These are phyloP conservation scores for Apodospora peruviana DNA, from an alignment of 495 filamentous ascomycete genomes.

Conservation along the genomic window DNA sequence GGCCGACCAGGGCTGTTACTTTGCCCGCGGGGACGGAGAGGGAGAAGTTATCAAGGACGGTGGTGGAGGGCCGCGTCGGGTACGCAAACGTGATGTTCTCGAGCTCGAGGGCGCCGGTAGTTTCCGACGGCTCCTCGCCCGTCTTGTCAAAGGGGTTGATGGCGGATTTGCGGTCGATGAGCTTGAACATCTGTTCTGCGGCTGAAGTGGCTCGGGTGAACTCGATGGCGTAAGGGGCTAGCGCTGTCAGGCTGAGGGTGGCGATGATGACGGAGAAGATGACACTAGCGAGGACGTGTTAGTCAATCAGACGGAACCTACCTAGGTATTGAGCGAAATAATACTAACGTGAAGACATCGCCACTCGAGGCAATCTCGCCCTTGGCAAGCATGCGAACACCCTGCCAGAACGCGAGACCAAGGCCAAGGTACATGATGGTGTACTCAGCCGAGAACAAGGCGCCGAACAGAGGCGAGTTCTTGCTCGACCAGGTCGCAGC, in stretches of 20 bases:
- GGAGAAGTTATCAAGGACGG: conserved; percentile 76
- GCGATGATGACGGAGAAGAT: conserved; percentile 87
- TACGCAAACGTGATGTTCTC: conserved; percentile 85
- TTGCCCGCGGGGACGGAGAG: conserved; percentile 81
- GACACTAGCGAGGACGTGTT: no score
- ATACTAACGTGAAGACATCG: conserved; percentile 61
- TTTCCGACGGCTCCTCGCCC: conserved; percentile 62
- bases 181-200: conserved; percentile 82
- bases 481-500: conserved; percentile 76
- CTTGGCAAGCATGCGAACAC: conserved; percentile 67
- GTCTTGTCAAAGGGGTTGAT: conserved; percentile 69
- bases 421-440: conserved; percentile 81
- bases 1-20: conserved; percentile 78
- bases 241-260: conserved; percentile 83
- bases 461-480: conserved; percentile 58
- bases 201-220: conserved; percentile 71
- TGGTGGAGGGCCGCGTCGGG: conserved; percentile 83
- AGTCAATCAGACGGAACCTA: no score
- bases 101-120: conserved; percentile 75
- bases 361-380: conserved; percentile 49
- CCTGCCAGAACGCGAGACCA: conserved; percentile 92
- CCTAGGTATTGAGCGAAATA: no score
- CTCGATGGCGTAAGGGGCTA: conserved; percentile 77
- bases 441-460: conserved; percentile 82
- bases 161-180: conserved; percentile 83